Evolutionary conservation across 2,329 filamentous ascomycete species (phyloP).

Genomic region (Pseudovirgaria hyperparasitica): DNA sequence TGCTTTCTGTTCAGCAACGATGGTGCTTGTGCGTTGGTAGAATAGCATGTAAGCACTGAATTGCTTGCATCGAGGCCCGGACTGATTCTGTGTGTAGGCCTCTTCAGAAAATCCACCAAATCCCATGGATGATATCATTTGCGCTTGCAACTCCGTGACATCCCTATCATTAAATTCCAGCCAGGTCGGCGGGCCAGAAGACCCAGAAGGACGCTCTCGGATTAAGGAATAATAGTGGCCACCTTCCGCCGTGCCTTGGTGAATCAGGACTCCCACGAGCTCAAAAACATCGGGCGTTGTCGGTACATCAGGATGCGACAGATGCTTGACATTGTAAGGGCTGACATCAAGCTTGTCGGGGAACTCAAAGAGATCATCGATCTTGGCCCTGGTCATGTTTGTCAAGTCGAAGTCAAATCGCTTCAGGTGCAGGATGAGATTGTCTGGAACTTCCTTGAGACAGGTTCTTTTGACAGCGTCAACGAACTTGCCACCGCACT

Average conservation of each 20-base stretch:
- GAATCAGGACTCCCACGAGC: conserved; percentile 87
- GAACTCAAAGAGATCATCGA: conserved; percentile 91
- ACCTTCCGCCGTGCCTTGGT: conserved; percentile 82
- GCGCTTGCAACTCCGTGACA: conserved; percentile 63
- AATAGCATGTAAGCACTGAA: conserved; percentile 93
- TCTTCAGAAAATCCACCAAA: conserved; percentile 40
- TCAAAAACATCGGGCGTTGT: conserved; percentile 68
- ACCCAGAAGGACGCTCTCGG: conserved; percentile 55
- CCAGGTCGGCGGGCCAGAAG: conserved; percentile 46
- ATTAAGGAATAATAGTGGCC: conserved; percentile 98
- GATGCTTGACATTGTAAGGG: conserved; percentile 76
- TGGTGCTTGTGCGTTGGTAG: conserved; percentile 67
- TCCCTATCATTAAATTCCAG: conserved; percentile 90
- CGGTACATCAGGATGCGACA: conserved; percentile 49
- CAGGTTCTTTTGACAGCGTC: conserved; percentile 91
- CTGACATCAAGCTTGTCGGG: conserved; percentile 73
- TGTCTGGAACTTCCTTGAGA: conserved; percentile 82
- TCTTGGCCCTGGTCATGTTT: conserved; percentile 73
- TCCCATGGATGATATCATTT: conserved; percentile 59
- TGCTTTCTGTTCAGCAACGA: conserved; percentile 30
- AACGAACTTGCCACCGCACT: conserved; percentile 68
- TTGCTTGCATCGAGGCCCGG: conserved; percentile 10
- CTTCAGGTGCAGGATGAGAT: conserved; percentile 91
- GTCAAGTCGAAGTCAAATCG: conserved; percentile 71
- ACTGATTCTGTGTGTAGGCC: conserved; percentile 11